Percentiles rank a stretch among this genome's conserved stretches.
These are phyloP conservation scores for Globisporangium acanthophoron DNA, from an alignment of 352 stramenopile genomes.

Conservation along the genomic window DNA sequence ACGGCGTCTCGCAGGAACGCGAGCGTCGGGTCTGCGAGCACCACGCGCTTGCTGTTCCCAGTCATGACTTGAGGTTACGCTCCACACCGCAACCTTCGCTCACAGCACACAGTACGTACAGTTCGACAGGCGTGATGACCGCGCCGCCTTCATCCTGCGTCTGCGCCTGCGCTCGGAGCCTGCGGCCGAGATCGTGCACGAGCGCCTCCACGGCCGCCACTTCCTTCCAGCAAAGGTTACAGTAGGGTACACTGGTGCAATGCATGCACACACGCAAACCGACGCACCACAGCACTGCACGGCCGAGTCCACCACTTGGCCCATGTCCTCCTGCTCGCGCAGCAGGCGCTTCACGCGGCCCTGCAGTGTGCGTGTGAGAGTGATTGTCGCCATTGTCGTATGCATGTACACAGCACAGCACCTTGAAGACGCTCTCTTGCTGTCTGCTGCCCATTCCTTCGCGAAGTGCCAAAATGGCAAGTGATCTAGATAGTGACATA, in stretches of 20 bases:
- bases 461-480: no score
- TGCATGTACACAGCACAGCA: slow-evolving; percentile 1
- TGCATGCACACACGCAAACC: not conserved
- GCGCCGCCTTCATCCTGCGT: not conserved
- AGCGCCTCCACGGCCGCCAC: slow-evolving; percentile 55
- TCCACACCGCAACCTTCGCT: no score
- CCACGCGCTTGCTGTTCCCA: slow-evolving; percentile 39
- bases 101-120: slow-evolving; percentile 25
- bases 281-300: slow-evolving; percentile 37
- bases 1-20: slow-evolving; percentile 54
- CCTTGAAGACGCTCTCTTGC: slow-evolving; percentile 51
- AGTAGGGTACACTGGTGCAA: not conserved
- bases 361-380: slow-evolving; percentile 9
- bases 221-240: slow-evolving; percentile 13
- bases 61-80: not conserved
- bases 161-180: slow-evolving; percentile 20
- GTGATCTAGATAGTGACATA: not conserved
- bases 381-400: not conserved
- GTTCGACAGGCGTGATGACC: slow-evolving; percentile 47
- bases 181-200: slow-evolving; percentile 43
- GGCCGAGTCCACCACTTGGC: slow-evolving; percentile 50
- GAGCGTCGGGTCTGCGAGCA: slow-evolving; percentile 37
- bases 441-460: slow-evolving; percentile 26
- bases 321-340: slow-evolving; percentile 66
- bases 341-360: slow-evolving; percentile 64